Evolutionary conservation across 2,329 filamentous ascomycete genomes (phyloP), one percentile per base, ranked within the genome.

Genomic region (Epichloe aotearoae): DNA sequence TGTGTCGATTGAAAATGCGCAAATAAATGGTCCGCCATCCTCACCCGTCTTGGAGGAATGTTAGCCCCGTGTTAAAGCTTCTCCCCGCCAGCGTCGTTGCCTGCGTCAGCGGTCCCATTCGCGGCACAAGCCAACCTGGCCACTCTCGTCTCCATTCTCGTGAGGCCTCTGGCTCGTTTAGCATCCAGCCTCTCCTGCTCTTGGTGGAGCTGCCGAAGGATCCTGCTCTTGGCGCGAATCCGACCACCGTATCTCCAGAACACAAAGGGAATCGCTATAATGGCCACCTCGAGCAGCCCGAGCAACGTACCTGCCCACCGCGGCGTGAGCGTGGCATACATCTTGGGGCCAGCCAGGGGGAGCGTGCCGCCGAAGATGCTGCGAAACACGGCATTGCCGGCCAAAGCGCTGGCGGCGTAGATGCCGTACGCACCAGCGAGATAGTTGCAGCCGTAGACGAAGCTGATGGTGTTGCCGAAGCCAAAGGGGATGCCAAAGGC

Each of bases 381-480:
- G 36, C 88, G 73, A 15, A 88, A 73, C 2, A 94, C 84, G 0
- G 84, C 79, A 58, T 93, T 94, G 0, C 86, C 85, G 0, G 88
- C 87, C 36, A 94, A 71, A 0, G 88, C 88, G 3, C 81, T 86
- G 1, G 88, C 88, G 1, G 88, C 82, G 62, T 89, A 94, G 57
- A 93, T 84, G 4, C 83, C 83, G 58, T 94, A 94, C 6, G 82
- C 80, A 46, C 84, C 77, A 0, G 87, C 86, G 3, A 95, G 70
- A 62, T 94, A 95, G 59, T 88, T 93, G 5, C 76, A 79, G 0
- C 83, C 79, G 61, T 94, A 93, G 61, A 94, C 90, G 69, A 94
- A 94, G 38, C 86, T 80, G 3, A 82, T 74, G 8, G 79, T 82
- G 59, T 91, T 93, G 0, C 88, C 88, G 0, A 77, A 74, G 10